Percentiles rank a stretch among this genome's conserved stretches.
These are phyloP conservation scores for Solanum hybrid DNA, from an alignment of 305 asterid genomes.

Conservation along the genomic window DNA sequence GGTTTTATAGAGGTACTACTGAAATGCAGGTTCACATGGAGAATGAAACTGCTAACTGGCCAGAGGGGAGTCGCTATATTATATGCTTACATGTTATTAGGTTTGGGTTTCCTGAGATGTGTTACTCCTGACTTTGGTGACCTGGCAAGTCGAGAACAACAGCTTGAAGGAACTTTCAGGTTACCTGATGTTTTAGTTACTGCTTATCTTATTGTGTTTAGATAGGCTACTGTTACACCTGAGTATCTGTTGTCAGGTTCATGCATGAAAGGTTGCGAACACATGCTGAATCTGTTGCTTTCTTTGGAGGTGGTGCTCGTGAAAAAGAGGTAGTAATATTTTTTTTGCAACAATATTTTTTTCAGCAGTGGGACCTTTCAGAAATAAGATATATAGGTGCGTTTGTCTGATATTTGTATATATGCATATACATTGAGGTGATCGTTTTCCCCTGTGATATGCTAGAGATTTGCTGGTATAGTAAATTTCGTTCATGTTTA, in stretches of 20 bases:
- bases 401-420: neutral
- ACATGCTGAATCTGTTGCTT: conserved; percentile 99
- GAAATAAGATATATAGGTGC: neutral
- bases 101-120: conserved; percentile 87
- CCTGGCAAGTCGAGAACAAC: conserved; percentile 79
- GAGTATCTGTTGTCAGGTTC: conserved; percentile 44
- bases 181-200: conserved; percentile 12
- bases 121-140: conserved; percentile 95
- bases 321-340: conserved; percentile 85
- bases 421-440: neutral
- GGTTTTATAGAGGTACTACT: conserved; percentile 12
- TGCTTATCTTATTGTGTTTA: conserved; percentile 11
- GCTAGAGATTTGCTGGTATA: neutral
- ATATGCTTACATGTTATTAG: conserved; percentile 94
- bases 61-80: conserved; percentile 80
- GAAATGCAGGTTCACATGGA: conserved; percentile 93
- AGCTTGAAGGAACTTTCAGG: conserved; percentile 98
- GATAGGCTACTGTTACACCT: conserved; percentile 9
- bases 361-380: neutral
- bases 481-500: neutral
- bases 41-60: conserved; percentile 63
- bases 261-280: conserved; percentile 98
- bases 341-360: neutral
- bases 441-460: neutral
- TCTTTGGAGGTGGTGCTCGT: conserved; percentile 97